These are phyloP conservation scores for Symmetrospora coprosmae DNA, from an alignment of 768 basidiomycete species.

Conservation along the genomic window DNA sequence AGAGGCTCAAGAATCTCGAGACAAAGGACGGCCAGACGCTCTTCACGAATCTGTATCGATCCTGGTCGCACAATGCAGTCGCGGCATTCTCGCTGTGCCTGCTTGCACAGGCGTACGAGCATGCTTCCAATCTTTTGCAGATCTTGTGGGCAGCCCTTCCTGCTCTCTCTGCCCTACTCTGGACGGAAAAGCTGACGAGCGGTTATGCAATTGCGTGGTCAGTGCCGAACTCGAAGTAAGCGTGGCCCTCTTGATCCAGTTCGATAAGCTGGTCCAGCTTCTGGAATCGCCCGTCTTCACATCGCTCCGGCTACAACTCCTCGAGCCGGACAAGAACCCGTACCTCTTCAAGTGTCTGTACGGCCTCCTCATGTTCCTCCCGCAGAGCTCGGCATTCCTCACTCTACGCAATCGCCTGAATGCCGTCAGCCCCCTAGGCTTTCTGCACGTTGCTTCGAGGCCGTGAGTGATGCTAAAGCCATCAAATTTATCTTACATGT, in stretches of 20 bases:
- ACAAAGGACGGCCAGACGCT: constrained; percentile 92
- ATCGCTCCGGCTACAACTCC: constrained; percentile 64
- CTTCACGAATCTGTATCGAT: constrained; percentile 83
- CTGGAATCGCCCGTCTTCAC: constrained; percentile 98
- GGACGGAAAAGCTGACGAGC: background rate
- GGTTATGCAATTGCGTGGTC: background rate
- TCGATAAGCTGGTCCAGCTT: constrained; percentile 92
- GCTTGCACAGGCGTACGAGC: constrained; percentile 94
- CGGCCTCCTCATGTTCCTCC: constrained; percentile 87
- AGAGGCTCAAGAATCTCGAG: constrained; percentile 79
- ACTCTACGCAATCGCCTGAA: constrained; percentile 85
- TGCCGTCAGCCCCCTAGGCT: constrained; percentile 88
- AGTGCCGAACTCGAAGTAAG: constrained; percentile 96
- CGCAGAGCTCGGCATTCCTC: constrained; percentile 90
- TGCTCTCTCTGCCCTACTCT: background rate
- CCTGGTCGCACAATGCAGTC: constrained; percentile 98
- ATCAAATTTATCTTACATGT: background rate
- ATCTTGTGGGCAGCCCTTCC: constrained; percentile 58
- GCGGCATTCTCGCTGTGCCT: constrained; percentile 91
- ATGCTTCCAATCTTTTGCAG: constrained; percentile 85
- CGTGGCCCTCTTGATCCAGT: constrained; percentile 81
- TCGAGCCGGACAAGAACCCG: constrained; percentile 92
- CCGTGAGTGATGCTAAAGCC: constrained; percentile 44
- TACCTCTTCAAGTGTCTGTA: constrained; percentile 95
- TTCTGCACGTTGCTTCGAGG: constrained; percentile 76